phyloP scores from a whole-genome alignment of 108 stramenopile species.

The Skeletonema tropicum region DNA sequence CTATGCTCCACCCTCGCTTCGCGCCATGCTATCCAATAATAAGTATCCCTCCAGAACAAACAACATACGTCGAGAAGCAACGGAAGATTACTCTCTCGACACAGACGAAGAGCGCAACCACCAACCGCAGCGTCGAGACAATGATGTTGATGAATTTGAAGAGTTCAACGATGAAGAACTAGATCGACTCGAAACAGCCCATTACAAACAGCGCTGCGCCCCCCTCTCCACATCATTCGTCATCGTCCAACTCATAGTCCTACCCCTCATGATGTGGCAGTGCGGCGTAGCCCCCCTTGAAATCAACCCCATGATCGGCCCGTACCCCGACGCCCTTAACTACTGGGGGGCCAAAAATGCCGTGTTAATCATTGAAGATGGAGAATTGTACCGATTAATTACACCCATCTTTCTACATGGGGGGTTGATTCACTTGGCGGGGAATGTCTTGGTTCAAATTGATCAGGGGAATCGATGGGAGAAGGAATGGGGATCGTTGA shows the following conservation, averaged over 20 bases:
- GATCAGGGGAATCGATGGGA: constrained; percentile 81
- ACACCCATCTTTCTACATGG: constrained; percentile 87
- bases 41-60: background rate
- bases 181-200: background rate
- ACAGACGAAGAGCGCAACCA: background rate
- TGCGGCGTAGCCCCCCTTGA: constrained; percentile 76
- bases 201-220: constrained; percentile 60
- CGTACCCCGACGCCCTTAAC: constrained; percentile 79
- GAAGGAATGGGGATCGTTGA: constrained; percentile 80
- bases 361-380: constrained; percentile 75
- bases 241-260: constrained; percentile 54
- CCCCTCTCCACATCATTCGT: constrained; percentile 64
- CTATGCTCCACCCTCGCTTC: no score
- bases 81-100: background rate
- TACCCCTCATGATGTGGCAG: constrained; percentile 75
- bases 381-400: constrained; percentile 72
- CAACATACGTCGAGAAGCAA: background rate
- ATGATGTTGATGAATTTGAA: background rate
- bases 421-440: constrained; percentile 77
- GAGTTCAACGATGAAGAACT: background rate
- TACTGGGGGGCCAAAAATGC: constrained; percentile 92
- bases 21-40: background rate
- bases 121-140: no score
- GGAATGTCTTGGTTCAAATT: constrained; percentile 80
- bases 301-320: constrained; percentile 86